phyloP scores from a whole-genome alignment of 345 rosid species.

The Brassica juncea region DNA sequence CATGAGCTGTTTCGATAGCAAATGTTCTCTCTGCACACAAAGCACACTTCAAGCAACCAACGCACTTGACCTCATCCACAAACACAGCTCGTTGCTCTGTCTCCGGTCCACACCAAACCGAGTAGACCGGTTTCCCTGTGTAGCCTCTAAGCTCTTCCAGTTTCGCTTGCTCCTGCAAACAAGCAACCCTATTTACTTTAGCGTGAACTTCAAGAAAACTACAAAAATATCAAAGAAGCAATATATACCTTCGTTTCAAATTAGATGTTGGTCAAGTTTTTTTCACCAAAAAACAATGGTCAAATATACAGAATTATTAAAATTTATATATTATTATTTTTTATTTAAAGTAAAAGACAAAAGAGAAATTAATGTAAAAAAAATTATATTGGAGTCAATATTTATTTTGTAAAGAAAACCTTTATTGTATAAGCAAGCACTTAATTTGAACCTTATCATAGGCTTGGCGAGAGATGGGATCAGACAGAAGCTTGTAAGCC shows the following conservation, averaged over 20 bases:
- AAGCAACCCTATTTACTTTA: background rate
- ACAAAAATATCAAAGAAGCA: constrained; percentile 1
- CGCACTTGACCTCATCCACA: constrained; percentile 89
- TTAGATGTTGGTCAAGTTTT: background rate
- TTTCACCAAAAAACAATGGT: background rate
- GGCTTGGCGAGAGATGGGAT: constrained; percentile 63
- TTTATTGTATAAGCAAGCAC: background rate
- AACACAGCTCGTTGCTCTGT: constrained; percentile 76
- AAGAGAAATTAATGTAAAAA: no score
- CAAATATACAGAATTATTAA: background rate
- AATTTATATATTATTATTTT: no score
- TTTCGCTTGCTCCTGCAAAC: constrained; percentile 70
- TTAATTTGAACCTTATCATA: constrained; percentile 64
- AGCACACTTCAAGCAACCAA: constrained; percentile 94
- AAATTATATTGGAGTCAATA: no score
- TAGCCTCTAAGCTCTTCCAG: constrained; percentile 67
- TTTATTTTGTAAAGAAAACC: no score
- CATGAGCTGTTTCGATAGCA: constrained; percentile 71
- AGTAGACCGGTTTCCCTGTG: constrained; percentile 74
- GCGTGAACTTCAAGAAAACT: background rate
- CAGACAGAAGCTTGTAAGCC: constrained; percentile 69
- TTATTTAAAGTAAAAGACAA: background rate
- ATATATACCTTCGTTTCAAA: background rate
- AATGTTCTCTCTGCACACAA: constrained; percentile 76
- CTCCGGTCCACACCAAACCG: constrained; percentile 78